Evolutionary conservation across 2,329 filamentous ascomycete species (phyloP).

Genomic region (Knoxdaviesia capensis): DNA sequence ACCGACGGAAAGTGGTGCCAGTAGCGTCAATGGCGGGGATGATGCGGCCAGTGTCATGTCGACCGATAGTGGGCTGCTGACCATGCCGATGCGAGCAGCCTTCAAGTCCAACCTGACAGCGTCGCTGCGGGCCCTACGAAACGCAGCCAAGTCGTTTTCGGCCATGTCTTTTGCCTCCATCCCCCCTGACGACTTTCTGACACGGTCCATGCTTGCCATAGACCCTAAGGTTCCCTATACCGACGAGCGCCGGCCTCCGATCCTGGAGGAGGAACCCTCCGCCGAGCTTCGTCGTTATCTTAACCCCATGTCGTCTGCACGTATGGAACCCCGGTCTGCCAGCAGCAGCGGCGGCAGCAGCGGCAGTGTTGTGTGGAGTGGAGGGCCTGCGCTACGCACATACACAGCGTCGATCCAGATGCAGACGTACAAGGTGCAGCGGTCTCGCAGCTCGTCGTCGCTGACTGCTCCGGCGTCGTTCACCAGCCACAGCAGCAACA

Average conservation of each 20-base stretch:
- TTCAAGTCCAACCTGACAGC: slow-evolving; percentile 53
- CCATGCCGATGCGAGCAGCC: slow-evolving; percentile 27
- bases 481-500: slow-evolving; percentile 7
- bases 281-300: slow-evolving; percentile 46
- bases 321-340: slow-evolving; percentile 4
- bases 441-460: slow-evolving; percentile 17
- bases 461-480: not conserved
- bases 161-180: slow-evolving; percentile 41
- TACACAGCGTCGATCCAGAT: slow-evolving; percentile 52
- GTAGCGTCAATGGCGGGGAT: not conserved
- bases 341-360: slow-evolving; percentile 8
- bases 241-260: slow-evolving; percentile 44
- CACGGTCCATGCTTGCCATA: slow-evolving; percentile 46
- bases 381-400: slow-evolving; percentile 11
- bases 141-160: slow-evolving; percentile 43
- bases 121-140: slow-evolving; percentile 41
- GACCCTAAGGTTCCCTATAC: slow-evolving; percentile 46
- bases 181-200: slow-evolving; percentile 45
- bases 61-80: slow-evolving; percentile 10
- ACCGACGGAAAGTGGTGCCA: no score
- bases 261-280: slow-evolving; percentile 42
- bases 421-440: slow-evolving; percentile 46
- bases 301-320: slow-evolving; percentile 28
- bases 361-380: slow-evolving; percentile 6
- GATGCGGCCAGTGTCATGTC: not conserved